phyloP scores from a whole-genome alignment of 2,329 filamentous ascomycete species.

The Aspergillus puulaauensis region DNA sequence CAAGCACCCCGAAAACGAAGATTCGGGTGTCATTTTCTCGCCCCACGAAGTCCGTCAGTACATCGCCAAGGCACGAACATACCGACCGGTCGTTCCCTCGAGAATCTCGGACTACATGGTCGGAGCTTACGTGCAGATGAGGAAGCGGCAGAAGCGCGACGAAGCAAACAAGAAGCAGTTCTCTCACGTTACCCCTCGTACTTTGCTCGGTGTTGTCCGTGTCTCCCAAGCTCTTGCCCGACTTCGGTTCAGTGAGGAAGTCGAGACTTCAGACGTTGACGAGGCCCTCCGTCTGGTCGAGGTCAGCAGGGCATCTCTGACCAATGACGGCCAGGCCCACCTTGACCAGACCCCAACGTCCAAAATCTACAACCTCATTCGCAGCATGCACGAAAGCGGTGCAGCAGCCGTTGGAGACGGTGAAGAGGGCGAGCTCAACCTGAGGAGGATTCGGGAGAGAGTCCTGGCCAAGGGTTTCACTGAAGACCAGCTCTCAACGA shows the following conservation, averaged over 20 bases:
- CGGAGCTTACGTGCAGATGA: constrained; percentile 92
- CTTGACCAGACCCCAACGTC: constrained; percentile 77
- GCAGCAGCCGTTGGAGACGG: constrained; percentile 77
- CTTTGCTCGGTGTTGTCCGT: constrained; percentile 87
- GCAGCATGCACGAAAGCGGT: constrained; percentile 80
- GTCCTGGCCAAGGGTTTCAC: constrained; percentile 97
- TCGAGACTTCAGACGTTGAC: constrained; percentile 90
- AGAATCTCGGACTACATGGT: constrained; percentile 93
- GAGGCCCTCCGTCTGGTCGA: constrained; percentile 89
- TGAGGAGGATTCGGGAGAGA: constrained; percentile 84
- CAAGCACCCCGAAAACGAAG: constrained; percentile 76
- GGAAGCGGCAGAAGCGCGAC: constrained; percentile 86
- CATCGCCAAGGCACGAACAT: constrained; percentile 87
- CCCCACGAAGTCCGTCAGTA: constrained; percentile 95
- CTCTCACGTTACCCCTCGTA: constrained; percentile 90
- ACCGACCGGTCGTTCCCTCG: constrained; percentile 80
- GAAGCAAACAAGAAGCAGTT: constrained; percentile 91
- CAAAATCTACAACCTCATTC: constrained; percentile 93
- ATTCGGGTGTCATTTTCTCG: constrained; percentile 73
- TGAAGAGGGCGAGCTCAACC: constrained; percentile 71
- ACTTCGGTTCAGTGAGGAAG: constrained; percentile 80
- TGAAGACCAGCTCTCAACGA: constrained; percentile 82
- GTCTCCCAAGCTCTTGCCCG: constrained; percentile 91
- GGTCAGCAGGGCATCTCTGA: constrained; percentile 87
- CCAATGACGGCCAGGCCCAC: constrained; percentile 64